Evolutionary conservation across 768 basidiomycete species (phyloP).

Genomic region (Suillus subluteus): DNA sequence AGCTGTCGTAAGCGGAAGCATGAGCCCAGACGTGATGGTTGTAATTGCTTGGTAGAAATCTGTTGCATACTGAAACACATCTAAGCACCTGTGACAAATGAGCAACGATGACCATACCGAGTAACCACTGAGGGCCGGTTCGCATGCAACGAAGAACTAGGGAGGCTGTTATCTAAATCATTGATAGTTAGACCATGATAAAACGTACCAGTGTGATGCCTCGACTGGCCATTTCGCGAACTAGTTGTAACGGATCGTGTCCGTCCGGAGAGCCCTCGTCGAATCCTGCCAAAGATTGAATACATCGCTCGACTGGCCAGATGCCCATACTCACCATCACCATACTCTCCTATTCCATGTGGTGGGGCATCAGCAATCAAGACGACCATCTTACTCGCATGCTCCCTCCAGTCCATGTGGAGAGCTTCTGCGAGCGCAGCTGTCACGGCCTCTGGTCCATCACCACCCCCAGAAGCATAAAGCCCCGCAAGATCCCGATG

Average conservation of each 20-base stretch:
- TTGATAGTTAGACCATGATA: background rate
- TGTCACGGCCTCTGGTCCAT: conserved; percentile 97
- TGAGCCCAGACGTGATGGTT: conserved; percentile 90
- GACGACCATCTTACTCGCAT: conserved; percentile 94
- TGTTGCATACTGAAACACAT: conserved; percentile 69
- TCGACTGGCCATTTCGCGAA: conserved; percentile 84
- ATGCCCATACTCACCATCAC: conserved; percentile 68
- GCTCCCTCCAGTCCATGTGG: conserved; percentile 87
- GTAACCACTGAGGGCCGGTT: conserved; percentile 93
- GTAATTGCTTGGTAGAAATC: conserved; percentile 96
- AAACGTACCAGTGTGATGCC: conserved; percentile 82
- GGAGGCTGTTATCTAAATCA: conserved; percentile 13
- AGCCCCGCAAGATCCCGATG: conserved; percentile 81
- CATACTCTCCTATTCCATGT: conserved; percentile 96
- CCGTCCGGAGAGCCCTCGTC: conserved; percentile 95
- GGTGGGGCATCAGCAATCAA: conserved; percentile 97
- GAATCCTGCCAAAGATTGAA: conserved; percentile 59
- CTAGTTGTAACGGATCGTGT: conserved; percentile 85
- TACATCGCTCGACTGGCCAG: conserved; percentile 6
- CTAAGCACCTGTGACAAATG: conserved; percentile 21
- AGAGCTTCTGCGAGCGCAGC: conserved; percentile 87
- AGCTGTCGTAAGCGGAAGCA: conserved; percentile 95
- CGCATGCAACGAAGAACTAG: conserved; percentile 99
- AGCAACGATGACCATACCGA: conserved; percentile 53
- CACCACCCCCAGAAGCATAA: conserved; percentile 90